These are phyloP conservation scores for Canavalia gladiata DNA, from an alignment of 306 rosid genomes.

Conservation along the genomic window DNA sequence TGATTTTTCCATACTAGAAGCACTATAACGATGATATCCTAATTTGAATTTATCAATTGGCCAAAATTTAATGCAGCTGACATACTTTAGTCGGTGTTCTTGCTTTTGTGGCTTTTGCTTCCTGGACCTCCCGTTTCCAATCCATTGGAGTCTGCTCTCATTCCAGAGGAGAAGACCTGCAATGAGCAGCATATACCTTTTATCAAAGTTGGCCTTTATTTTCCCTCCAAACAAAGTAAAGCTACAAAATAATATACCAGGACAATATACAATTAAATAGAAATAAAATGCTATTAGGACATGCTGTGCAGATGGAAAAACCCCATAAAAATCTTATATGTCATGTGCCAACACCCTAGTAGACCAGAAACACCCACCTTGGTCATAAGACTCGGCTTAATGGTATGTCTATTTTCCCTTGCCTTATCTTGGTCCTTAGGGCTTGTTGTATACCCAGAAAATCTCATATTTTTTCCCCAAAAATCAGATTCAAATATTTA, in stretches of 20 bases:
- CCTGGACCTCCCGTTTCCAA: conserved; percentile 64
- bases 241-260: not conserved
- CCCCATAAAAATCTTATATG: conserved; percentile 13
- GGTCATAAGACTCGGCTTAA: not conserved
- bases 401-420: too few species aligned
- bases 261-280: not conserved
- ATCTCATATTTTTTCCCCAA: not conserved
- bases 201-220: not conserved
- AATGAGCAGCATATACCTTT: conserved; percentile 26
- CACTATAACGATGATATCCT: not conserved
- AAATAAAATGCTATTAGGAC: too few species aligned
- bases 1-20: too few species aligned
- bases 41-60: conserved; percentile 15
- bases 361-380: not conserved
- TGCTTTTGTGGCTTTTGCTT: conserved; percentile 63
- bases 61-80: conserved; percentile 31
- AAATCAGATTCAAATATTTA: conserved; percentile 8
- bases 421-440: not conserved
- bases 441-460: conserved; percentile 1
- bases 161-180: conserved; percentile 95
- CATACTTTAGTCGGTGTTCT: conserved; percentile 70
- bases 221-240: conserved; percentile 16
- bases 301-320: too few species aligned
- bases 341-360: conserved; percentile 21
- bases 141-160: conserved; percentile 88